Evolutionary conservation across 1,139 yeast genomes (phyloP).

Genomic region (Yarrowia galli): DNA sequence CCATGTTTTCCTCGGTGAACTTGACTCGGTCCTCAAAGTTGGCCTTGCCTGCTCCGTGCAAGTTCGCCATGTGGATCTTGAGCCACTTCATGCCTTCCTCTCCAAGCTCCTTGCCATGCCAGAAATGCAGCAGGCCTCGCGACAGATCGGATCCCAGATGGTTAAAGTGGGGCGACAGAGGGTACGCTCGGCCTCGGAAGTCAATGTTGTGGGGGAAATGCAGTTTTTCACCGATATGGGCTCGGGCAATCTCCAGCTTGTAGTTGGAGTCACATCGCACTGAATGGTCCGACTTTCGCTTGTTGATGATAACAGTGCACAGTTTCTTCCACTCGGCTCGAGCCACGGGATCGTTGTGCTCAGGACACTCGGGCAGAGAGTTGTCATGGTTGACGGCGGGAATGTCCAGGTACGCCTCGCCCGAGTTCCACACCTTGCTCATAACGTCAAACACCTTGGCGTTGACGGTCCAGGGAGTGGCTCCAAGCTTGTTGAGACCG

Average conservation of each 20-base stretch:
- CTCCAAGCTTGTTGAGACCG: slow-evolving; percentile 88
- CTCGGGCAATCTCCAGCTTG: slow-evolving; percentile 93
- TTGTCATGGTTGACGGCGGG: slow-evolving; percentile 65
- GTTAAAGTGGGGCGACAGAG: slow-evolving; percentile 78
- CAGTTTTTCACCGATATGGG: slow-evolving; percentile 77
- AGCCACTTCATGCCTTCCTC: slow-evolving; percentile 81
- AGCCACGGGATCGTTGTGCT: slow-evolving; percentile 69
- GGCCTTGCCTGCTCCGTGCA: slow-evolving; percentile 86
- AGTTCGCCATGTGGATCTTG: slow-evolving; percentile 86
- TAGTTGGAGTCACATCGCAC: slow-evolving; percentile 94
- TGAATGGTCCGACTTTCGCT: slow-evolving; percentile 73
- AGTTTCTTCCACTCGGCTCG: slow-evolving; percentile 71
- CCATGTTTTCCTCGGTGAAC: slow-evolving; percentile 74
- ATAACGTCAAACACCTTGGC: slow-evolving; percentile 70
- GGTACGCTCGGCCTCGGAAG: slow-evolving; percentile 96
- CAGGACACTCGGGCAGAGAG: slow-evolving; percentile 65
- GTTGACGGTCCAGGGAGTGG: slow-evolving; percentile 93
- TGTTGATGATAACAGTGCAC: slow-evolving; percentile 64
- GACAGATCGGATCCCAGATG: slow-evolving; percentile 94
- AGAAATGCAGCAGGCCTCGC: slow-evolving; percentile 81
- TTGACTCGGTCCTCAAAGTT: slow-evolving; percentile 76
- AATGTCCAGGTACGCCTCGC: slow-evolving; percentile 78
- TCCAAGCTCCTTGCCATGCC: slow-evolving; percentile 88
- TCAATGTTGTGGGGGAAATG: slow-evolving; percentile 94
- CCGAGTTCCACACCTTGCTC: slow-evolving; percentile 85